These are phyloP conservation scores for Chenopodium formosanum DNA, from an alignment of 148 eudicot species.

Conservation along the genomic window DNA sequence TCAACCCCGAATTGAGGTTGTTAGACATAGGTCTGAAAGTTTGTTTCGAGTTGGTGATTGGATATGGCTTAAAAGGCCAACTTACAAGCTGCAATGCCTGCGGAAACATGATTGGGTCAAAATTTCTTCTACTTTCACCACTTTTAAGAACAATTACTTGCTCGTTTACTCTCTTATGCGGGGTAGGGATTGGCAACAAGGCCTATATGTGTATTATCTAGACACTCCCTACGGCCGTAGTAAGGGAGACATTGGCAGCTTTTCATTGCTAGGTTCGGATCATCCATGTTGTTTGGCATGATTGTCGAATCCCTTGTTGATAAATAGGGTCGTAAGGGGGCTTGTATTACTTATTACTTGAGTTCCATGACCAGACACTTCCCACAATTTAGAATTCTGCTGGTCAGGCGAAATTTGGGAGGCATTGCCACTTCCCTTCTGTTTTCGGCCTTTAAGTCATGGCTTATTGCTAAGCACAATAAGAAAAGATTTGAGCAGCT, in stretches of 20 bases:
- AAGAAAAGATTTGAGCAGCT: constrained; percentile 89
- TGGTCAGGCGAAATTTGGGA: constrained; percentile 88
- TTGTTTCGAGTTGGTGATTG: no score
- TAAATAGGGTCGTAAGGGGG: constrained; percentile 89
- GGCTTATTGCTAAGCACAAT: constrained; percentile 93
- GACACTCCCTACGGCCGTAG: constrained; percentile 76
- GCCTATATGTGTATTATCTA: constrained; percentile 89
- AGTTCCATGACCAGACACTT: constrained; percentile 92
- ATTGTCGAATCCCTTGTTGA: constrained; percentile 92
- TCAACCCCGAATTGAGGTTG: no score
- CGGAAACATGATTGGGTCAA: constrained; percentile 51
- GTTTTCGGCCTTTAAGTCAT: constrained; percentile 88
- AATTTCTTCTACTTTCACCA: constrained; percentile 67
- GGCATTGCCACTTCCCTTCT: constrained; percentile 93
- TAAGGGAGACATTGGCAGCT: constrained; percentile 96
- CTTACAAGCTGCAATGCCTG: no score
- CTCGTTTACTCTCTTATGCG: constrained; percentile 97
- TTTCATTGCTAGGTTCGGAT: constrained; percentile 95
- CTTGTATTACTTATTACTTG: constrained; percentile 82
- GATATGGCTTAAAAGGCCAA: no score
- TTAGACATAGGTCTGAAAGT: no score
- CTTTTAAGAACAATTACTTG: constrained; percentile 87
- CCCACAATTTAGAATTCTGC: constrained; percentile 72
- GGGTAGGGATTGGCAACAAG: constrained; percentile 99
- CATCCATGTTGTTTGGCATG: constrained; percentile 95